phyloP scores from a whole-genome alignment of 192 early-diverging fungal species.

The Mortierella hygrophila region DNA sequence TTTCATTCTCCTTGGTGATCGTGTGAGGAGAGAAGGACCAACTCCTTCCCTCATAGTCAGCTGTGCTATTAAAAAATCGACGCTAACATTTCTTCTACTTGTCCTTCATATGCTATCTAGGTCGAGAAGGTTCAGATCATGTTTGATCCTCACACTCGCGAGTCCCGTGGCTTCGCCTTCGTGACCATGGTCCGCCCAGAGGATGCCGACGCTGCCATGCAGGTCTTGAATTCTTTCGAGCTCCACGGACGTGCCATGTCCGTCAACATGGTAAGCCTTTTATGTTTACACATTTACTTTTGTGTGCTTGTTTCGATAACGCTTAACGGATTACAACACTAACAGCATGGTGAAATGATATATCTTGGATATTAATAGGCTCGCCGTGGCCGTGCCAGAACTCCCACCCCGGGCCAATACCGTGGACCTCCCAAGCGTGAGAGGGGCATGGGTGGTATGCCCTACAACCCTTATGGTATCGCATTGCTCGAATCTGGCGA shows the following conservation, averaged over 20 bases:
- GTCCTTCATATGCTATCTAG: conserved; percentile 34
- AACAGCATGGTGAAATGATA: neutral
- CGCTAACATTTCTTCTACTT: neutral
- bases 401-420: conserved; percentile 86
- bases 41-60: neutral
- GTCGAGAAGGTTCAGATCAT: conserved; percentile 79
- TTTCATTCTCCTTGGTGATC: neutral
- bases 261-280: conserved; percentile 73
- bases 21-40: neutral
- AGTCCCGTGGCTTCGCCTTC: conserved; percentile 93
- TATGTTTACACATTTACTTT: neutral
- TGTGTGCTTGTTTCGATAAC: neutral
- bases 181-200: conserved; percentile 75
- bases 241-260: conserved; percentile 88
- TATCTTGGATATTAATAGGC: conserved; percentile 61
- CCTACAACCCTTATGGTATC: conserved; percentile 36
- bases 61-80: neutral
- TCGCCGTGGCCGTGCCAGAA: conserved; percentile 73
- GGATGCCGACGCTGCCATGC: conserved; percentile 79
- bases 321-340: neutral
- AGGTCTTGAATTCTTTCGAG: conserved; percentile 74
- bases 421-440: conserved; percentile 79
- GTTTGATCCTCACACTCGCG: conserved; percentile 83
- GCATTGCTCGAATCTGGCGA: conserved; percentile 21
- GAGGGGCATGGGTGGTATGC: conserved; percentile 57